Base-by-base conservation (phyloP, 768 basidiomycete genomes). In the Tulasnella sp. region DNA sequence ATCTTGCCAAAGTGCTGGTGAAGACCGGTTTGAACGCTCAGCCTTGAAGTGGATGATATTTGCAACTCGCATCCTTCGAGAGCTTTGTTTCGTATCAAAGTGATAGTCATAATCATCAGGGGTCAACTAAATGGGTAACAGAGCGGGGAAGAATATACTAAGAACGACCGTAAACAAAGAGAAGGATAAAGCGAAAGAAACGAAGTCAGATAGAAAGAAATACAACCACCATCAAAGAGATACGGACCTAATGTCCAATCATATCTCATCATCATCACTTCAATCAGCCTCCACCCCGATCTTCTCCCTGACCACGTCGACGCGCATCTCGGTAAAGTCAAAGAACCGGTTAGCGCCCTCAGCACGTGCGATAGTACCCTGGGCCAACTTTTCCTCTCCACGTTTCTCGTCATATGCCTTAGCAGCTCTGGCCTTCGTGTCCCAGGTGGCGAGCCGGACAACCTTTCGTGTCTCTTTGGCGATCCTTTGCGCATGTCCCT, bases 401-500 rank as follows among this genome's bases (percentile, higher is more conserved):
- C 83, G 85, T 59, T 88, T 82, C 78, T 90, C 89, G 76, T 98
- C 94, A 83, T 94, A 86, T 19, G 92, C 90, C 3, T 81, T 82
- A 72, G 87, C 84, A 83, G 94, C 96, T 52, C 90, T 85, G 80
- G 92, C 91, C 76, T 86, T 86, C 74, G 95, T 78, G 79, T 98
- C 95, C 93, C 93, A 98, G 26, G 90, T 88, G 22, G 92, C 95
- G 36, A 94, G 80, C 65, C 95, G 84, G 73, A 99, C 82, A 62
- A 99, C 96, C 82, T 98, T 98, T 76, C 96, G 86, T 29, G 94
- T 92, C 84, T 98, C 96, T 41, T 88, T 83, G 68, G 87, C 82
- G 44, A 98, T 85, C 26, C 96, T 84, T 52, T 82, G 84, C 1
- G 87, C 84, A 77, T 98, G 89, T 1, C 81, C 83, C 72, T 88